Percentiles rank a stretch among this genome's conserved stretches.
Evolutionary conservation across 768 basidiomycete species (phyloP).

Genomic region (Mycena belliarum): DNA sequence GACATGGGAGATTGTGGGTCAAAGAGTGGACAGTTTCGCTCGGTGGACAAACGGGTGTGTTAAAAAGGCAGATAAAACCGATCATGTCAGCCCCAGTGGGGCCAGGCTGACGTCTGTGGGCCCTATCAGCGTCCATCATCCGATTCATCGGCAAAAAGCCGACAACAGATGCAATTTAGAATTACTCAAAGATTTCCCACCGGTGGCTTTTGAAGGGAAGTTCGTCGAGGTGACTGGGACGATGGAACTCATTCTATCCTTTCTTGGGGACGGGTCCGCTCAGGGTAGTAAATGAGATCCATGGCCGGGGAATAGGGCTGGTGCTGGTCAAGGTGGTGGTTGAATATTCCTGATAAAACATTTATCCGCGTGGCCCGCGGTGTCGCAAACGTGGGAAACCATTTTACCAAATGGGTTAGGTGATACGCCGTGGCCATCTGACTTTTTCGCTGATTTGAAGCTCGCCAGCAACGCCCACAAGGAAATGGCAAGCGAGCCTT

Average conservation of each 20-base stretch:
- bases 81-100: constrained; percentile 1
- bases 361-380: no score
- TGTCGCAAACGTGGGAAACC: background rate
- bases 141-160: no score
- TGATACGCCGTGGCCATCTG: background rate
- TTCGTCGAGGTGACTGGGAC: background rate
- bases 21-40: background rate
- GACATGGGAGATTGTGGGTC: constrained; percentile 8
- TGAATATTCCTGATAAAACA: no score
- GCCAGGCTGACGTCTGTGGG: background rate
- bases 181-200: constrained; percentile 6
- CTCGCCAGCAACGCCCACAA: no score
- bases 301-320: no score
- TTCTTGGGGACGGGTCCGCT: no score
- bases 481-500: background rate
- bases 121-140: background rate
- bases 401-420: background rate
- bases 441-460: no score
- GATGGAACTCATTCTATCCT: no score
- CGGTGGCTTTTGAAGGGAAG: background rate
- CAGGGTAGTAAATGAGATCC: no score
- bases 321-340: no score
- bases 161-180: no score
- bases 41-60: background rate
- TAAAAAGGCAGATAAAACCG: background rate